Evolutionary conservation across 495 filamentous ascomycete genomes (phyloP).

Genomic region (Elaphomyces granulatus): DNA sequence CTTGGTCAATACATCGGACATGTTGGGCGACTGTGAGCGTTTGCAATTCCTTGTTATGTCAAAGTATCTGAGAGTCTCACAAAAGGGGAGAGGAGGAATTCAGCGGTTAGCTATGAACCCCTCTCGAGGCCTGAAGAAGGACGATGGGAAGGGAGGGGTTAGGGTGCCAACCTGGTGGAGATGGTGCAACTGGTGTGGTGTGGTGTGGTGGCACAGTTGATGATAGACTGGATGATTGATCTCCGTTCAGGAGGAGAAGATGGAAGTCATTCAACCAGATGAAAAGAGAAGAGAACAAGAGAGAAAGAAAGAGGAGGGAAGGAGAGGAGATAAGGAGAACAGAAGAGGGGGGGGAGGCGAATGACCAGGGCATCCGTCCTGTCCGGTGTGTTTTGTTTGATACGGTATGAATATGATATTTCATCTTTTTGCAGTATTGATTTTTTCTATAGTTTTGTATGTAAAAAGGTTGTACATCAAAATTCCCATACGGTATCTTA

Average conservation of each 20-base stretch:
- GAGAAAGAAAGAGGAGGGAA: not conserved
- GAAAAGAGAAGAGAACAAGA: constrained; percentile 2
- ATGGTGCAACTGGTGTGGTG: constrained; percentile 12
- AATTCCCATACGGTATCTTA: not conserved
- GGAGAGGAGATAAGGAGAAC: not conserved
- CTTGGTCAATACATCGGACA: constrained; percentile 62
- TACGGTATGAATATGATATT: not conserved
- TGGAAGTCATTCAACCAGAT: constrained; percentile 11
- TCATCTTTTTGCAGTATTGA: not conserved
- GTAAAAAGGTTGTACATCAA: no score
- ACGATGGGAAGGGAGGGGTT: constrained; percentile 9
- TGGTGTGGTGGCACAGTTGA: constrained; percentile 3
- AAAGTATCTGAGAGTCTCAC: no score
- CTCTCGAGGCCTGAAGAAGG: constrained; percentile 8
- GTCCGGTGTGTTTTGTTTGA: not conserved
- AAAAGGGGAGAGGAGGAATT: constrained; percentile 1
- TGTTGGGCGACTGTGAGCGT: constrained; percentile 21
- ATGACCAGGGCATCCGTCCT: constrained; percentile 22
- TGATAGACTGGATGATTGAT: no score
- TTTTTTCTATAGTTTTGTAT: no score
- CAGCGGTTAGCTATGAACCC: not conserved
- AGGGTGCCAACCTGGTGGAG: not conserved
- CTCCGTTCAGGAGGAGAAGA: constrained; percentile 13
- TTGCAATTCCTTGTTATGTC: not conserved
- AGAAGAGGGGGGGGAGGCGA: constrained; percentile 12